A percentile compares a stretch with the other conserved stretches of the same genome.
Evolutionary conservation across 148 eudicot genomes (phyloP).

Genomic region (Dysphania ambrosioides): DNA sequence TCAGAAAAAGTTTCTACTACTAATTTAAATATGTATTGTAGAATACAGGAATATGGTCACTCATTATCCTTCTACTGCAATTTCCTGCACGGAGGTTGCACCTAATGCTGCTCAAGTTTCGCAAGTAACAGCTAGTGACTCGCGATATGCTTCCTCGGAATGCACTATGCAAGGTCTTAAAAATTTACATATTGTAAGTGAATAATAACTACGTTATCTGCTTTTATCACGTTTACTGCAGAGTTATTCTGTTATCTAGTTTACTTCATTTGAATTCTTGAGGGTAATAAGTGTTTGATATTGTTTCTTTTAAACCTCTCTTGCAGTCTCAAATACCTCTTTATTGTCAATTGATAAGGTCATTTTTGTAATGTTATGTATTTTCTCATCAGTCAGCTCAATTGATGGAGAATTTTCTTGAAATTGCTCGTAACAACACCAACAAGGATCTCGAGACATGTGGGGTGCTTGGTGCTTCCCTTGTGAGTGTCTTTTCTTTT

Average conservation of each 20-base stretch:
- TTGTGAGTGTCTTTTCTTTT: constrained; percentile 42
- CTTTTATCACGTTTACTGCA: neutral
- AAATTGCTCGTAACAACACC: constrained; percentile 55
- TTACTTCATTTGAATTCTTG: neutral
- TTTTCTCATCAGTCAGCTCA: constrained; percentile 43
- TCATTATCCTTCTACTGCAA: constrained; percentile 48
- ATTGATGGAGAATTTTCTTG: constrained; percentile 57
- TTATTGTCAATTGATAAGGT: neutral
- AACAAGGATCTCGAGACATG: constrained; percentile 74
- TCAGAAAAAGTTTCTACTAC: neutral
- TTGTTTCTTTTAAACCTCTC: neutral
- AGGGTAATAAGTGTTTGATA: neutral
- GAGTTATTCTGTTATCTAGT: neutral
- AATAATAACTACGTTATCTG: neutral
- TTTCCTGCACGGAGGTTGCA: constrained; percentile 42
- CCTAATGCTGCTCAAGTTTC: constrained; percentile 42
- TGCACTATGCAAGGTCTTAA: constrained; percentile 35
- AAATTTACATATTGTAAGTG: constrained; percentile 57
- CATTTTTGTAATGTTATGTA: neutral
- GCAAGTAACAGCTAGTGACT: constrained; percentile 32
- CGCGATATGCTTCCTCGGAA: constrained; percentile 31
- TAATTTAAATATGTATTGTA: neutral
- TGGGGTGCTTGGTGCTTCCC: constrained; percentile 80
- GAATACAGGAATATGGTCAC: constrained; percentile 40
- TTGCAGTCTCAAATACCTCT: neutral